Conservation (phyloP, 2,329 filamentous ascomycete species). For the Teratosphaeria gauchensis region DNA sequence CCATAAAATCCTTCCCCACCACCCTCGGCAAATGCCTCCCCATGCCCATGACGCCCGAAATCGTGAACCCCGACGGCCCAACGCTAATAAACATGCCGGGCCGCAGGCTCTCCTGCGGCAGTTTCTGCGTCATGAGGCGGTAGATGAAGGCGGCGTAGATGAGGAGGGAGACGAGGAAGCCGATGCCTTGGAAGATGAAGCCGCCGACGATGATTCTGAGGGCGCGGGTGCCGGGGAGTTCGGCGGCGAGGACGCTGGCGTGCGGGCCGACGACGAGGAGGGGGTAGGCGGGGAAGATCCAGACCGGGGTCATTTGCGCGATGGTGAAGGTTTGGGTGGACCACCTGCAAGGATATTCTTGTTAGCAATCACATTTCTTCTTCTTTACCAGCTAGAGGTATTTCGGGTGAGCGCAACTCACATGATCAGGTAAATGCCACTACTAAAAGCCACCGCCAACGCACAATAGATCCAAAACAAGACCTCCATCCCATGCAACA, state of each 20-base stretch:
- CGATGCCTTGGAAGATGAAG: conserved; percentile 53
- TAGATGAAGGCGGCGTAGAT: conserved; percentile 70
- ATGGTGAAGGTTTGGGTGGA: conserved; percentile 60
- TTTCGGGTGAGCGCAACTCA: not conserved
- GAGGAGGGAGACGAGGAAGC: conserved; percentile 60
- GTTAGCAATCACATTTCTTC: not conserved
- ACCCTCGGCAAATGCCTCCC: conserved; percentile 40
- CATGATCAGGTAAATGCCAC: conserved; percentile 46
- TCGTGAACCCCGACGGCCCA: conserved; percentile 63
- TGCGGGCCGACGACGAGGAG: conserved; percentile 68
- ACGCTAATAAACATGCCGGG: conserved; percentile 82
- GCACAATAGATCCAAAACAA: conserved; percentile 67
- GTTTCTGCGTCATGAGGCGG: conserved; percentile 77
- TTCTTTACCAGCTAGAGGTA: not conserved
- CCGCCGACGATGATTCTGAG: conserved; percentile 51
- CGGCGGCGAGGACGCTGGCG: conserved; percentile 48
- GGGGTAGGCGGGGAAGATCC: conserved; percentile 81
- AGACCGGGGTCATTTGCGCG: conserved; percentile 75
- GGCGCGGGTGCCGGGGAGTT: conserved; percentile 32
- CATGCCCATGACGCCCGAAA: conserved; percentile 51
- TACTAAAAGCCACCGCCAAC: conserved; percentile 57
- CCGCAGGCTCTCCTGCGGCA: conserved; percentile 64
- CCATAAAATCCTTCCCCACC: conserved; percentile 47
- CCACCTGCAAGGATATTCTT: conserved; percentile 37
- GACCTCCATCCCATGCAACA: conserved; percentile 48